A percentile compares a stretch with the other conserved stretches of the same genome.
Conservation (phyloP, 768 basidiomycete genomes). For the Mycena rosella region DNA sequence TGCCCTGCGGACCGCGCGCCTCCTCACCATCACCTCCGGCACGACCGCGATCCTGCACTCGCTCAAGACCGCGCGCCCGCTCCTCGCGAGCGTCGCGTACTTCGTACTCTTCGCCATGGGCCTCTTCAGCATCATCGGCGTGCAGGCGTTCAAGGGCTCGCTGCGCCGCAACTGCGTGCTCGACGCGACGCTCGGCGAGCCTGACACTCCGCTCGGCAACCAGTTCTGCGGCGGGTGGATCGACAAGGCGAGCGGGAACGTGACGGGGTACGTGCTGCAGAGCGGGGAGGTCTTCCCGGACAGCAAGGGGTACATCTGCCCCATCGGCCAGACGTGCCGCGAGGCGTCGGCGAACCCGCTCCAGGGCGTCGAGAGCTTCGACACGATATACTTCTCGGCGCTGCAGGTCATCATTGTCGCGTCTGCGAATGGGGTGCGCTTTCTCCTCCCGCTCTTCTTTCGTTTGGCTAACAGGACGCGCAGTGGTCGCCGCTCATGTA, state of each 20-base stretch:
- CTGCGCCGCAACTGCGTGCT: conserved; percentile 75
- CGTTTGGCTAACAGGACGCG: not conserved
- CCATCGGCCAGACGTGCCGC: conserved; percentile 85
- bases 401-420: conserved; percentile 90
- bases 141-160: conserved; percentile 93
- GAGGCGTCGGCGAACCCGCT: conserved; percentile 82
- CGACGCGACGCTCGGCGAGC: conserved; percentile 59
- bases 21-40: conserved; percentile 90
- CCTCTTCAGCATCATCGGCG: conserved; percentile 93
- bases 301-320: conserved; percentile 90
- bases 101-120: conserved; percentile 93
- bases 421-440: conserved; percentile 77
- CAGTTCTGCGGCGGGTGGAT: conserved; percentile 89
- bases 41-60: conserved; percentile 96
- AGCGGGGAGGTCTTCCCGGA: conserved; percentile 42
- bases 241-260: conserved; percentile 65
- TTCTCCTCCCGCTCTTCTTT: conserved; percentile 48
- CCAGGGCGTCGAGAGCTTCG: conserved; percentile 81
- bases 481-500: conserved; percentile 92
- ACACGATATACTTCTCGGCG: conserved; percentile 85
- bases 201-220: no score
- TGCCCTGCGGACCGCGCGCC: conserved; percentile 83
- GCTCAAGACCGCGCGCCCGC: conserved; percentile 88
- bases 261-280: conserved; percentile 52
- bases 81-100: conserved; percentile 91